Percentiles rank a stretch among this genome's conserved stretches.
phyloP scores from a whole-genome alignment of 164 flowering plant species.

The Saururus chinensis region DNA sequence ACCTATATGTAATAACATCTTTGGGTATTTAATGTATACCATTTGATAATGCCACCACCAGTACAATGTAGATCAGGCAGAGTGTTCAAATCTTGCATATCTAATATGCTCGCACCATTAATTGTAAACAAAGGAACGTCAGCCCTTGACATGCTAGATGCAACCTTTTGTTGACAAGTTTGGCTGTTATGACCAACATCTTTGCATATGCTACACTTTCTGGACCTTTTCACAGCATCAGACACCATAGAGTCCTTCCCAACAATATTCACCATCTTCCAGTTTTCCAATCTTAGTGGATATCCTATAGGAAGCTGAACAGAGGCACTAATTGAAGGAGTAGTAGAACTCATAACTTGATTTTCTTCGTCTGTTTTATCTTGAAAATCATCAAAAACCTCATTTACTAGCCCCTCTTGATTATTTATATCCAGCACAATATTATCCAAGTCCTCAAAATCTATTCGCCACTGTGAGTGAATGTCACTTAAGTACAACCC shows the following conservation, averaged over 20 bases:
- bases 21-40: no score
- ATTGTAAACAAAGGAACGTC: not conserved
- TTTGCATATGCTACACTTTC: conserved; percentile 7
- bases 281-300: not conserved
- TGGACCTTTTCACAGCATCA: not conserved
- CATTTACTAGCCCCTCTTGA: not conserved
- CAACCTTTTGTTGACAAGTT: conserved; percentile 4
- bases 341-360: not conserved
- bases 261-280: not conserved
- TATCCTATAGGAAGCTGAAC: not conserved
- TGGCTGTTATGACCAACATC: conserved; percentile 1
- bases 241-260: not conserved
- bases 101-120: not conserved
- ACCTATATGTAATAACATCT: no score
- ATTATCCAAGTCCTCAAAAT: not conserved
- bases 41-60: not conserved
- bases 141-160: not conserved
- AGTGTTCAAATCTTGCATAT: not conserved
- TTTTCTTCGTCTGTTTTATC: not conserved
- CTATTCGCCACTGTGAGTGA: conserved; percentile 7
- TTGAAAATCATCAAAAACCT: not conserved
- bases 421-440: not conserved
- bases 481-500: conserved; percentile 1
- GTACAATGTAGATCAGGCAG: not conserved
- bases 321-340: not conserved